Percentiles rank a stretch among this genome's conserved stretches.
phyloP scores from a whole-genome alignment of 2,329 filamentous ascomycete species.

The Talaromyces sp. region DNA sequence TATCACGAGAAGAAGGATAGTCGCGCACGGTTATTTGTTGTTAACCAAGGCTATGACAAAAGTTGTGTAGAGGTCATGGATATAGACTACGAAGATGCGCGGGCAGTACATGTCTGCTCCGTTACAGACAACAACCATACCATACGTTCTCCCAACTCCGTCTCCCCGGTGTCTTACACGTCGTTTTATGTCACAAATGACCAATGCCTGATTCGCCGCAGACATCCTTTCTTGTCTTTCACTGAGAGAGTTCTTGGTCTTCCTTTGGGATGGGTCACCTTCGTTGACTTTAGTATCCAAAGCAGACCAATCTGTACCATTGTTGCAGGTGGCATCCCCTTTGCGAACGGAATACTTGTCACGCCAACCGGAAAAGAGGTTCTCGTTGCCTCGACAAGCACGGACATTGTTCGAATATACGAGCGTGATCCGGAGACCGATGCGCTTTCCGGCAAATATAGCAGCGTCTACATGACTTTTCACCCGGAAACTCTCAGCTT shows the following conservation, averaged over 20 bases:
- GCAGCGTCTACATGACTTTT: constrained; percentile 21
- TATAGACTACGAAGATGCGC: constrained; percentile 22
- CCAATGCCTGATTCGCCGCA: constrained; percentile 20
- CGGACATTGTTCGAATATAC: constrained; percentile 20
- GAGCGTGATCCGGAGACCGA: constrained; percentile 22
- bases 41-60: constrained; percentile 20
- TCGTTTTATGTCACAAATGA: constrained; percentile 26
- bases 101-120: constrained; percentile 20
- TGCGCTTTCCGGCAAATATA: constrained; percentile 19
- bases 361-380: constrained; percentile 24
- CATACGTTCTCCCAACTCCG: constrained; percentile 23
- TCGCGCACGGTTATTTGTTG: constrained; percentile 22
- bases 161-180: constrained; percentile 22
- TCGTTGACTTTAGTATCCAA: constrained; percentile 21
- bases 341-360: constrained; percentile 23
- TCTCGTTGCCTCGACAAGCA: constrained; percentile 21
- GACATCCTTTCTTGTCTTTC: constrained; percentile 20
- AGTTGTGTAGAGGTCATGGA: constrained; percentile 23
- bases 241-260: constrained; percentile 19
- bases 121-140: constrained; percentile 21
- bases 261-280: constrained; percentile 23
- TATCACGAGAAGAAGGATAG: constrained; percentile 19
- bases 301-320: constrained; percentile 18
- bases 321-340: constrained; percentile 21
- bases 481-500: constrained; percentile 24